phyloP scores from a whole-genome alignment of 805 yeast genomes.

The Myxozyma geophila region DNA sequence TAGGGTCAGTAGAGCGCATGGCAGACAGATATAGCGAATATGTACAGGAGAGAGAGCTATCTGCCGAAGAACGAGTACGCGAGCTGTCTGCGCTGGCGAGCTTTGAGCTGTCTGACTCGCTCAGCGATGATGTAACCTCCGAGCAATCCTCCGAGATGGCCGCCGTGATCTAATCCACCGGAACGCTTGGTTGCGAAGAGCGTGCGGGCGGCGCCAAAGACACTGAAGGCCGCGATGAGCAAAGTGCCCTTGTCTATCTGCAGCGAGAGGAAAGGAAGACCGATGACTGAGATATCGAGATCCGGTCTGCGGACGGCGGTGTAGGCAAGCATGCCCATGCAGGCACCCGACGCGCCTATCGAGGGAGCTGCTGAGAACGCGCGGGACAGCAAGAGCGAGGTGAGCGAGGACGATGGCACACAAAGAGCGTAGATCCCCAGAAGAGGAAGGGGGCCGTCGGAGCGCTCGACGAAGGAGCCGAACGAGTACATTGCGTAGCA shows the following conservation, averaged over 20 bases:
- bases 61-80: too few relatives aligned
- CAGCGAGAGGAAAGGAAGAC: conserved; percentile 14
- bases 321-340: conserved; percentile 32
- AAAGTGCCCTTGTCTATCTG: conserved; percentile 11
- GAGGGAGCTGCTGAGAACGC: conserved; percentile 21
- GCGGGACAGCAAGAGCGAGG: conserved; percentile 15
- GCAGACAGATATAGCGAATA: too few relatives aligned
- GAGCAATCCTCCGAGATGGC: conserved; percentile 32
- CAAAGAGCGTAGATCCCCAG: conserved; percentile 23
- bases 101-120: background rate
- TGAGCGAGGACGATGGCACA: conserved; percentile 17
- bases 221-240: conserved; percentile 20
- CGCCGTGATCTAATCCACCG: conserved; percentile 31
- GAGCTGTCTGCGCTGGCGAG: background rate
- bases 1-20: too few relatives aligned
- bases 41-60: too few relatives aligned
- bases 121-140: conserved; percentile 20
- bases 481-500: conserved; percentile 26
- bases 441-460: conserved; percentile 18
- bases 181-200: background rate
- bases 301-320: conserved; percentile 23
- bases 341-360: conserved; percentile 34
- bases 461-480: conserved; percentile 24
- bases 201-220: conserved; percentile 15
- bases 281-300: conserved; percentile 12